Evolutionary conservation across 495 filamentous ascomycete genomes (phyloP), one percentile per base, ranked within the genome.

Genomic region (Haplographium delicatum): DNA sequence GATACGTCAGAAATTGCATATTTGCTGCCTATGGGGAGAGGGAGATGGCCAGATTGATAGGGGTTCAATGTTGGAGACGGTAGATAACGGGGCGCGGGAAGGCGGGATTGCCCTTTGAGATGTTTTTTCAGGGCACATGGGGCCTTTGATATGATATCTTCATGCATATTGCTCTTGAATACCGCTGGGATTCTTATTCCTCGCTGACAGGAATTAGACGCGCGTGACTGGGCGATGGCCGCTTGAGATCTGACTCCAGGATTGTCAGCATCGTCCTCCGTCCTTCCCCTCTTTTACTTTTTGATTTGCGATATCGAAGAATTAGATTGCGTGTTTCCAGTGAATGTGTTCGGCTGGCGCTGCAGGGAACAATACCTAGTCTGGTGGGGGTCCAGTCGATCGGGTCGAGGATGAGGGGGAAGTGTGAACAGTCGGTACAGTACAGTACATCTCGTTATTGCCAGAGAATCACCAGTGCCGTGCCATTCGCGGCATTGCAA

Each of bases 151-250:
- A 43, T 43, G 39, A 43, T 43, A 43, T 26, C 39, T 5, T 15
- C 43, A 45, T 45, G 24, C 25, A 31, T 45, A 33, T 11, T 37
- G 44, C 44, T 47, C 44, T n/a, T n/a, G 19, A n/a, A 47, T 35
- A 31, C 30, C 44, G 44, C 25, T 47, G 30, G 44, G n/a, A n/a
- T 26, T 45, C 20, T 19, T 22, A 24, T 33, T 26, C 30, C 30
- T 47, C 22, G 31, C 44, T 47, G 44, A 47, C 28, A 35, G 22
- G 44, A 45, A 45, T 18, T 45, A 45, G 43, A 45, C 43, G 43
- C 43, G 43, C 43, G 43, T 45, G 43, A 45, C 25, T 45, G n/a
- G n/a, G n/a, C n/a, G 39, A 24, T 43, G 35, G 7, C 15, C 2
- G 35, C 15, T 20, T 3, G 6, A 43, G 39, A 43, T 43, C 20